Base-by-base conservation (phyloP, 1,284 basidiomycete species). In the Microbotryum silenes-acaulis region DNA sequence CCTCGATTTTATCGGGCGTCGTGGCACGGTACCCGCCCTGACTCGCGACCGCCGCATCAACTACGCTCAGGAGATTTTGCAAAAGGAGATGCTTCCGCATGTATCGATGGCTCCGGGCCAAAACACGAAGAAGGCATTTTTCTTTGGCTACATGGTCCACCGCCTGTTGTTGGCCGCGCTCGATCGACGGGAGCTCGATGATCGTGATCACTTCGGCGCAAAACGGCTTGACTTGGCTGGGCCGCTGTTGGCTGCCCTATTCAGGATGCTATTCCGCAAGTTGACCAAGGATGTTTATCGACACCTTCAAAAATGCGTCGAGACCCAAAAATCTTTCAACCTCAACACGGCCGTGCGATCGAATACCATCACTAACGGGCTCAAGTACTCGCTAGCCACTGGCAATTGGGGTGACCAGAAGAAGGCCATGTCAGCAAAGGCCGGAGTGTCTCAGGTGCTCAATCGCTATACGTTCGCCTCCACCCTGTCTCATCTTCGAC, bases 71-170 rank as follows among this genome's bases (percentile, higher is more conserved):
- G 96, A 98, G 76, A 97, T 98, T 72, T 75, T 99, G 57, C 93
- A 97, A 77, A 98, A 97, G 78, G 94, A 98, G 78, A 94, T 98
- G 88, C 76, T 99, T 52, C 96, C 96, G 0, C 96, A 98, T 74
- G 87, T 99, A 31, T 94, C 94, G 4, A 94, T 93, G 82, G 84
- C 86, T 2, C 92, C 96, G 75, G 93, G 93, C 10, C 93, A 91
- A 44, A 91, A 96, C 77, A 93, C 90, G 47, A 96, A 96, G 80
- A 99, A 99, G 77, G 96, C 96, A 3, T 98, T 93, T 78, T 99
- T 98, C 82, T 92, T 98, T 67, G 96, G 96, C n/a, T 98, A 97
- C 77, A 99, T 99, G 94, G 89, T 97, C 55, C 94, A 98, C 78
- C 86, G 96, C 62, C 81, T 99, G 29, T 79, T 97, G 6, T 83